Evolutionary conservation across 2,329 filamentous ascomycete species (phyloP), one percentile per base, ranked within the genome.

Genomic region (Amauroascus verrucosus): DNA sequence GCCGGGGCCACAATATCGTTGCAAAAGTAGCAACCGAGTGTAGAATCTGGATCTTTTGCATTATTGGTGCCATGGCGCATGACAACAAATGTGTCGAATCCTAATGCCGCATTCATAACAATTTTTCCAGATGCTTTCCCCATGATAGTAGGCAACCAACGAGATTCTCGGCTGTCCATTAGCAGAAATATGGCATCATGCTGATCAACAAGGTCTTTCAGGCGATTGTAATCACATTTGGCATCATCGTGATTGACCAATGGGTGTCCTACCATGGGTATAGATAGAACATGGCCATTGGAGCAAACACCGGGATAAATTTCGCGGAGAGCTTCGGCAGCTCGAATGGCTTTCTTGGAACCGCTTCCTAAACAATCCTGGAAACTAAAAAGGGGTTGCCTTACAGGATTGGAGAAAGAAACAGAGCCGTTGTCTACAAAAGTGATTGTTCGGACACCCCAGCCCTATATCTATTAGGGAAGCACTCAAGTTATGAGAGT

Each of bases 121-220:
- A 97, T 88, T 72, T 98, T 98, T 32, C 85, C 86, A 1, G 84
- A 81, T 2, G 90, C 84, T 70, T 97, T 98, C 38, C 86, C 91
- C 84, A 98, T 95, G 14, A 98, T 82, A 0, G 91, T 97, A 1
- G 93, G 93, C 38, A 98, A 75, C 93, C 93, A 98, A 59, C 93
- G 78, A 45, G 88, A 93, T 70, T 98, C 93, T 57, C 93, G 78
- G 8, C 89, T 95, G 63, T 97, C 91, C 88, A 97, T 95, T 3
- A 98, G 79, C n/a, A 98, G 75, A 66, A 98, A 98, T 24, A 98
- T 83, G 16, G 80, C 90, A 65, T 98, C 93, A 64, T 98, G 93
- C 24, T 84, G 80, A 47, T 88, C 78, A 52, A 98, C 84, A 13
- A 98, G 74, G 47, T 76, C 70, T 62, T 86, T 78, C 3, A 98